Base-by-base conservation (phyloP, 129 eudicot species). In the Arctium minus region DNA sequence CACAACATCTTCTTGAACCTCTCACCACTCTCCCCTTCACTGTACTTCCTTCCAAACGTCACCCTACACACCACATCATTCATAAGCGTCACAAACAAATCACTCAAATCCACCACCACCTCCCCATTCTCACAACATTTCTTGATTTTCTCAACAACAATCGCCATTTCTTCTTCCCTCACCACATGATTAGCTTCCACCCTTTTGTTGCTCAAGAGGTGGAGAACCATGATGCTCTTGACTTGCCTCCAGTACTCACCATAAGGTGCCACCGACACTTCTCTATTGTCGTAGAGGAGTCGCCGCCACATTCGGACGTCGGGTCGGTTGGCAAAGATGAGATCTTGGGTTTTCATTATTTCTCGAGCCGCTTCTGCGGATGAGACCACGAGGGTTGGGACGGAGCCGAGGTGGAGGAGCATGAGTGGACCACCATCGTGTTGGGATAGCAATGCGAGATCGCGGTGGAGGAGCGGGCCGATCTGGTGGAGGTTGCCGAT, bases 401-500 rank as follows among this genome's bases (percentile, higher is more conserved):
- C 80, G 27, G 84, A 73, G 36, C 97, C 98, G 1, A 89, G 74
- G 84, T 77, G 94, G 22, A 94, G 88, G 67, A 90, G 85, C 90
- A 88, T 91, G 74, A 85, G 39, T 0, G 90, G 91, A 29, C 94
- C 96, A 17, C 97, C 94, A n/a, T 88, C 79, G 62, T 32, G 78
- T 86, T 42, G 81, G 39, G 97, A 80, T 38, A 92, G 35, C 1
- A 88, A 5, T 3, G 86, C 85, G 77, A 94, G 92, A 4, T 92
- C 80, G 53, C 67, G 91, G 86, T 94, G 93, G 56, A 92, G 90
- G 50, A 48, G 71, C 4, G 37, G 56, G 17, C 95, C 91, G 3
- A 94, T 73, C 15, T 89, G 93, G 82, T 89, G 97, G 80, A 94
- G 77, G 84, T 92, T 91, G 17, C 98, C 97, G n/a, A 94, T 84